These are phyloP conservation scores for Pythium vanterpoolii DNA, from an alignment of 352 stramenopile genomes.

Conservation along the genomic window DNA sequence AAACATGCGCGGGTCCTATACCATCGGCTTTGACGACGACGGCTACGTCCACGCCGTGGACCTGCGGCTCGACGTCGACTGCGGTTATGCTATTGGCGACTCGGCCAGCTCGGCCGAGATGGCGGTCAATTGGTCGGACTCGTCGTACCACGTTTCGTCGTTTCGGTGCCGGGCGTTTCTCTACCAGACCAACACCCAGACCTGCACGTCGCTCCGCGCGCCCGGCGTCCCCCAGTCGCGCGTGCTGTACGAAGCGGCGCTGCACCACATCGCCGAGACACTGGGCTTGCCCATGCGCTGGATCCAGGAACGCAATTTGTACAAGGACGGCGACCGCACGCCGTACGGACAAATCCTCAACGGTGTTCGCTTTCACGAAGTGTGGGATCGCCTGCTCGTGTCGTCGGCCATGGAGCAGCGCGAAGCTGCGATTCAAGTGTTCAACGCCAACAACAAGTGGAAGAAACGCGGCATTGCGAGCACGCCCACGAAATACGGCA, in stretches of 20 bases:
- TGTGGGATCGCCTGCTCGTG: slow-evolving; percentile 32
- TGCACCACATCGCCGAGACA: slow-evolving; percentile 34
- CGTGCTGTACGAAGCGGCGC: slow-evolving; percentile 33
- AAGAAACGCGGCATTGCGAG: slow-evolving; percentile 52
- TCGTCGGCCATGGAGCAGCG: slow-evolving; percentile 28
- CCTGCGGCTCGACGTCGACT: slow-evolving; percentile 23
- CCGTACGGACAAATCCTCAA: slow-evolving; percentile 32
- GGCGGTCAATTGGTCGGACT: slow-evolving; percentile 43
- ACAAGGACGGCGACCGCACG: slow-evolving; percentile 27
- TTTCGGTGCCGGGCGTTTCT: slow-evolving; percentile 32
- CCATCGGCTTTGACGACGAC: slow-evolving; percentile 33
- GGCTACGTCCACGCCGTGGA: slow-evolving; percentile 33
- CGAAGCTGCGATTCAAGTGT: slow-evolving; percentile 28
- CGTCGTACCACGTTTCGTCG: slow-evolving; percentile 31
- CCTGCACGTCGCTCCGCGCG: slow-evolving; percentile 35
- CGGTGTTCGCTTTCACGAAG: slow-evolving; percentile 30
- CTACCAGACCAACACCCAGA: slow-evolving; percentile 50
- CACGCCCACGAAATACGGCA: slow-evolving; percentile 68
- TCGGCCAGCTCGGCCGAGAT: slow-evolving; percentile 25
- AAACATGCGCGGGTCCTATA: slow-evolving; percentile 32
- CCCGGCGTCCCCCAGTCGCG: slow-evolving; percentile 41
- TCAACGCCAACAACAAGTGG: slow-evolving; percentile 48
- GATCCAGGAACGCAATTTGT: slow-evolving; percentile 40
- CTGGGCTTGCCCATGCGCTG: slow-evolving; percentile 29
- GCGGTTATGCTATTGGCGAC: slow-evolving; percentile 27